Evolutionary conservation across 2,329 filamentous ascomycete genomes (phyloP), one percentile per base, ranked within the genome.

Genomic region (Biscogniauxia sp.): DNA sequence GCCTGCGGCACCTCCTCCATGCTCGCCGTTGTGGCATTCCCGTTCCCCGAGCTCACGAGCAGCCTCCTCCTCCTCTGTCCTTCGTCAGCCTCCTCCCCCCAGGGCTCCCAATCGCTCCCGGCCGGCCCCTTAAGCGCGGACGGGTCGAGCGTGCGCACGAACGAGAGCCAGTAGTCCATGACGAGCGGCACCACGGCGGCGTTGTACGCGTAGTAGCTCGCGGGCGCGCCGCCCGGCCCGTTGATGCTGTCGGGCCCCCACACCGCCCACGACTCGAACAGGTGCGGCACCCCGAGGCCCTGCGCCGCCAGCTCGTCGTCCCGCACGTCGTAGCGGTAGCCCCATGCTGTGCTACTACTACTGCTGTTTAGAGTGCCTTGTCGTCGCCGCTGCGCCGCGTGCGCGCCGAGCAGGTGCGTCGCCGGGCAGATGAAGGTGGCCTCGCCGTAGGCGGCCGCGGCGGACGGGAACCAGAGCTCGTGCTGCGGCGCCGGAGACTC

Each of bases 131-230:
- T 69, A 51, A 75, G 61, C 8, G 64, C 50, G 58, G 82, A 82
- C 0, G 82, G 82, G 60, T 83, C 73, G 37, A 81, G 69, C 11
- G 69, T 67, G 23, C 74, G 71, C 20, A 82, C 78, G 64, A 84
- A 84, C 19, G 79, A 80, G 52, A 82, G 73, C 70, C 76, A 82
- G 66, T 84, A 84, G 54, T 73, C 72, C 78, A 82, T 82, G 19
- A 82, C 73, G 13, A 82, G 61, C 5, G 77, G 76, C 2, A 84
- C 76, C 2, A 83, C 72, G 2, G 69, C 69, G 3, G 76, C 75
- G 66, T 83, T 82, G 65, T 78, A 78, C 15, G 76, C 75, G 50
- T 68, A 72, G 66, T 82, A 82, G 64, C 79, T 80, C 51, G 56
- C 61, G 11, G 68, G 71, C 23, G 68, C 71, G 49, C 57, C 59